A percentile compares a stretch with the other conserved stretches of the same genome.
Conservation (phyloP, 331 rosid genomes). For the Quercus lobata region DNA sequence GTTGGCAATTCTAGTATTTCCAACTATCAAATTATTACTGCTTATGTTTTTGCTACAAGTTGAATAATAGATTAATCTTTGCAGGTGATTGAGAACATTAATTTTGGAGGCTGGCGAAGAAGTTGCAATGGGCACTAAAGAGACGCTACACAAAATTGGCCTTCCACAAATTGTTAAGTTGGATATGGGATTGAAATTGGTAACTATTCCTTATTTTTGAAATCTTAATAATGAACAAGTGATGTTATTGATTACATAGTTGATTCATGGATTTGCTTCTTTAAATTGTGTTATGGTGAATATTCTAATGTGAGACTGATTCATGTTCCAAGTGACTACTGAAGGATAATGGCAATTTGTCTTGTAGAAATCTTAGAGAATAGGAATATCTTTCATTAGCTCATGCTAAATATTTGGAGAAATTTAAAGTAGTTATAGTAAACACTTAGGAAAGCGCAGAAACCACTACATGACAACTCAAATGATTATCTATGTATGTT, state of each 20-base stretch:
- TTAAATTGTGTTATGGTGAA: not conserved
- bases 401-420: not conserved
- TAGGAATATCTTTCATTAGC: not conserved
- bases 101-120: conserved; percentile 7
- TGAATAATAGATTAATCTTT: not conserved
- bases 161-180: conserved; percentile 57
- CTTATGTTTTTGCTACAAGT: no score
- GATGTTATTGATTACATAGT: not conserved
- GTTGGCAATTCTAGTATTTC: no score
- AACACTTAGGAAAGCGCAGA: not conserved
- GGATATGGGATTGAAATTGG: conserved; percentile 64
- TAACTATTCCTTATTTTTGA: conserved; percentile 15
- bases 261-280: not conserved
- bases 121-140: conserved; percentile 42
- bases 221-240: not conserved
- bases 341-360: not conserved
- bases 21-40: no score
- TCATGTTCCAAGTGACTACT: not conserved
- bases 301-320: not conserved
- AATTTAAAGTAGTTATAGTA: not conserved
- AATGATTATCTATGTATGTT: no score
- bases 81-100: not conserved
- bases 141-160: conserved; percentile 30
- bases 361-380: not conserved
- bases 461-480: no score